Evolutionary conservation across 306 rosid genomes (phyloP).

Genomic region (Acmispon strigosus): DNA sequence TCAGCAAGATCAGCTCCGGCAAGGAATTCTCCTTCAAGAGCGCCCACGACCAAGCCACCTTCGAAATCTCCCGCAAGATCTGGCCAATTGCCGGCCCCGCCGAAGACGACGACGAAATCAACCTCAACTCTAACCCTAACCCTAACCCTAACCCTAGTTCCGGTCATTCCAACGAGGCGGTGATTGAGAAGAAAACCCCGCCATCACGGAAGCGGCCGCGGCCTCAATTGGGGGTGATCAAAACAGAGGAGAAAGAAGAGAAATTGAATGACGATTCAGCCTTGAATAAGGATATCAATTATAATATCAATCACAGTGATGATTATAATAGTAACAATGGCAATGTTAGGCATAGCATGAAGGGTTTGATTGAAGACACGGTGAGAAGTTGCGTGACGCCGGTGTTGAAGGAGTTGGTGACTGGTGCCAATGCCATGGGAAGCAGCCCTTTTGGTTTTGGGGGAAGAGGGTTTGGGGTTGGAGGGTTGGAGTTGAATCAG

Average conservation of each 20-base stretch:
- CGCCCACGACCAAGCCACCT: slow-evolving; percentile 59
- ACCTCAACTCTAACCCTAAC: slow-evolving; percentile 30
- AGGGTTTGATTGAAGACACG: slow-evolving; percentile 72
- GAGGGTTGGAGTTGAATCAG: no score
- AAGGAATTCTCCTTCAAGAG: slow-evolving; percentile 51
- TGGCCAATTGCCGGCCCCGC: slow-evolving; percentile 42
- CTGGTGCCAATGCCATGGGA: slow-evolving; percentile 27
- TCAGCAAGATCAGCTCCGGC: slow-evolving; percentile 36
- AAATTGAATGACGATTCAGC: slow-evolving; percentile 21
- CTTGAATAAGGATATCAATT: slow-evolving; percentile 16
- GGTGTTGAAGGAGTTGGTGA: slow-evolving; percentile 44
- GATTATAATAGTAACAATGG: neutral
- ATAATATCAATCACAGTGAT: neutral
- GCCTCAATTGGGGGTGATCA: slow-evolving; percentile 33
- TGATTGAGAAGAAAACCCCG: slow-evolving; percentile 33
- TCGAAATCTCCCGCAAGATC: slow-evolving; percentile 65
- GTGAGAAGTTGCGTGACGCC: slow-evolving; percentile 70
- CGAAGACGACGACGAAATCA: slow-evolving; percentile 63
- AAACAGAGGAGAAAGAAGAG: slow-evolving; percentile 14
- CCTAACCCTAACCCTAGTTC: slow-evolving; percentile 32
- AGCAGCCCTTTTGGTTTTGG: slow-evolving; percentile 25
- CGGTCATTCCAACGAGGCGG: slow-evolving; percentile 21
- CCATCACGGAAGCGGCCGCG: slow-evolving; percentile 45
- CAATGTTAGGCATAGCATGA: slow-evolving; percentile 15
- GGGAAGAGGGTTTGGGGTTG: slow-evolving; percentile 24